Base-by-base conservation (phyloP, 495 filamentous ascomycete genomes). In the Trichoderma asperelloides region DNA sequence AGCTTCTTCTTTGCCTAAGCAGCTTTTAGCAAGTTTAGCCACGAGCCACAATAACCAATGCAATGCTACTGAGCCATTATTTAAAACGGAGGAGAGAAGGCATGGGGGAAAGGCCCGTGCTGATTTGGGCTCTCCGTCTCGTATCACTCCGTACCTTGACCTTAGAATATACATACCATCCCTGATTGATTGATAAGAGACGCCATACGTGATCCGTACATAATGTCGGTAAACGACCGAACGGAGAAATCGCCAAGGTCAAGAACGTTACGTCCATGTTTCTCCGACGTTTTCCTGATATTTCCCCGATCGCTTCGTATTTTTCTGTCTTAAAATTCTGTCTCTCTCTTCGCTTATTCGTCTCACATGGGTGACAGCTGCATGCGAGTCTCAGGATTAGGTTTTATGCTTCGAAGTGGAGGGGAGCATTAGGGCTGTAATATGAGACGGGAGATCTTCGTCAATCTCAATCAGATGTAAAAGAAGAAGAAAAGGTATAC, bases 241-340 rank as follows among this genome's bases (percentile, higher is more conserved):
- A 60, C 55, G 55, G 55, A 16, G 55, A 28, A 60, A 60, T 28
- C 55, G 49, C 49, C 16, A 55, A n/a, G n/a, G 49, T 45, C 55
- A 60, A 16, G 23, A 60, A 30, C 27, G 55, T 28, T 60, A 30
- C 55, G 25, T 60, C 55, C 25, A 28, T 30, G 55, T 60, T 60
- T 60, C 55, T 60, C 55, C 55, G 55, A 55, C 33, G 33, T 21
- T 21, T n/a, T 55, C 21, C n/a, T 11, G 7, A 0, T 25, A 60
- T 60, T 60, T 60, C 55, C 25, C 55, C 55, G 55, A 60, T 18
- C 55, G 25, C 55, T 60, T 60, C 55, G 11, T 60, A 11, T 30
- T 18, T 51, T 21, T 6, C 0, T 25, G 9, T 25, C n/a, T 11
- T 25, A 3, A 3, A 37, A 0, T 51, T 25, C 11, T 11, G 47